phyloP scores from a whole-genome alignment of 2,329 filamentous ascomycete genomes.

The Gremmenia infestans region DNA sequence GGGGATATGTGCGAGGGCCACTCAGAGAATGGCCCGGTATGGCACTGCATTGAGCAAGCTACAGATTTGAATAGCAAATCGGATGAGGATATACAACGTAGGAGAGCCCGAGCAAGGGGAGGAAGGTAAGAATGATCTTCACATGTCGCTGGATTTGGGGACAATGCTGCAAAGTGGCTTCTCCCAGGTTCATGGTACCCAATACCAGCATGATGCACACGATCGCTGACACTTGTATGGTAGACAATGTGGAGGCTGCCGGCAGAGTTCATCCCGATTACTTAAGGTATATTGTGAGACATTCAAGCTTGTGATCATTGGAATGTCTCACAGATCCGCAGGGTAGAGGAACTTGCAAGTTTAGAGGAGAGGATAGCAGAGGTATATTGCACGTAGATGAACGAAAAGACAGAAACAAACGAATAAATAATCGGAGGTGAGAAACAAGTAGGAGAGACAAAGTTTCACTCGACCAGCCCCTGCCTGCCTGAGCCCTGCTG shows the following conservation, averaged over 20 bases:
- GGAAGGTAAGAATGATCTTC: background rate
- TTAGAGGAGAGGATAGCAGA: too few relatives aligned
- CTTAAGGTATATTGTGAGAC: background rate
- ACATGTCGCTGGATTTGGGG: background rate
- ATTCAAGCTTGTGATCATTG: background rate
- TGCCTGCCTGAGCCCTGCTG: too few relatives aligned
- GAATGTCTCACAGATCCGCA: too few relatives aligned
- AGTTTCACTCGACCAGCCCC: too few relatives aligned
- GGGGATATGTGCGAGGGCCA: background rate
- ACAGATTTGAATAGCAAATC: background rate
- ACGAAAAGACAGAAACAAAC: too few relatives aligned
- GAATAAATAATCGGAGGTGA: too few relatives aligned
- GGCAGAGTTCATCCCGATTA: background rate
- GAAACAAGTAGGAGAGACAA: too few relatives aligned
- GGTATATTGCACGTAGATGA: too few relatives aligned
- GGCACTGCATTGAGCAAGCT: background rate
- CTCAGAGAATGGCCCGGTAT: slow-evolving; percentile 6
- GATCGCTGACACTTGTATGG: background rate
- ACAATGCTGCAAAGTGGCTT: background rate
- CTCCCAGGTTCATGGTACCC: background rate
- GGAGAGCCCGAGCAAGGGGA: background rate
- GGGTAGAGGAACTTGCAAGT: too few relatives aligned
- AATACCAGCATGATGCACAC: background rate
- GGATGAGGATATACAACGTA: background rate
- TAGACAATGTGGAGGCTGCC: background rate